A percentile compares a stretch with the other conserved stretches of the same genome.
These are phyloP conservation scores for Ceratobasidium sp. DNA, from an alignment of 1,284 basidiomycete genomes.

Conservation along the genomic window DNA sequence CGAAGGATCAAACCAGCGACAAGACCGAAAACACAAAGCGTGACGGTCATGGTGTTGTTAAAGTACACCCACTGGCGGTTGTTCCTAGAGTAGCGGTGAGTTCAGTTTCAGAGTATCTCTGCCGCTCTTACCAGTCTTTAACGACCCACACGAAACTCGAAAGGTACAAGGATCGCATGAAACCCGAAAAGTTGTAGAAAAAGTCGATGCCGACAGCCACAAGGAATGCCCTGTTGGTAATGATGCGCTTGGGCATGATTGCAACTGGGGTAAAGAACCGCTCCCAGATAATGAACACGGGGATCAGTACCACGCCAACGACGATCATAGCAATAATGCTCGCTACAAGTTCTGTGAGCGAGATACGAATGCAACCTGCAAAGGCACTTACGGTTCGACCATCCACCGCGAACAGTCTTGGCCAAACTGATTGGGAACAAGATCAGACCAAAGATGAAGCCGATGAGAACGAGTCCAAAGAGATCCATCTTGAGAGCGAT, in stretches of 20 bases:
- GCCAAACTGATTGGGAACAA: constrained; percentile 50
- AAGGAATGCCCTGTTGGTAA: constrained; percentile 58
- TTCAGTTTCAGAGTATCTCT: neutral
- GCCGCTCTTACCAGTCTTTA: constrained; percentile 55
- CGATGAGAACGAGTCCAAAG: constrained; percentile 50
- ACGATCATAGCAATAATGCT: constrained; percentile 53
- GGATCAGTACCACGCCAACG: constrained; percentile 50
- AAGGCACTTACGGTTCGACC: constrained; percentile 47
- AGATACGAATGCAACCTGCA: neutral
- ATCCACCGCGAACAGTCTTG: constrained; percentile 47
- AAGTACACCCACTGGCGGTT: constrained; percentile 41
- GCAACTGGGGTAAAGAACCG: constrained; percentile 49
- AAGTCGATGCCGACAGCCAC: constrained; percentile 69
- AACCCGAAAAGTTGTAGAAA: constrained; percentile 69
- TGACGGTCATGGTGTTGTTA: constrained; percentile 44
- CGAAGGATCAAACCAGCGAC: constrained; percentile 52
- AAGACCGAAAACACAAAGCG: constrained; percentile 51
- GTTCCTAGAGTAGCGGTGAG: constrained; percentile 36
- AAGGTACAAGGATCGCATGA: constrained; percentile 64
- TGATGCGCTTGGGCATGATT: constrained; percentile 51
- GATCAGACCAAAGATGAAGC: constrained; percentile 49
- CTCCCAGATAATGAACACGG: constrained; percentile 51
- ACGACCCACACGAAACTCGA: constrained; percentile 68
- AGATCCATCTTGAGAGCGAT: constrained; percentile 49
- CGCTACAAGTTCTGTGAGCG: constrained; percentile 39